Evolutionary conservation across 2,329 filamentous ascomycete species (phyloP).

Genomic region (Stagonosporopsis rhizophila): DNA sequence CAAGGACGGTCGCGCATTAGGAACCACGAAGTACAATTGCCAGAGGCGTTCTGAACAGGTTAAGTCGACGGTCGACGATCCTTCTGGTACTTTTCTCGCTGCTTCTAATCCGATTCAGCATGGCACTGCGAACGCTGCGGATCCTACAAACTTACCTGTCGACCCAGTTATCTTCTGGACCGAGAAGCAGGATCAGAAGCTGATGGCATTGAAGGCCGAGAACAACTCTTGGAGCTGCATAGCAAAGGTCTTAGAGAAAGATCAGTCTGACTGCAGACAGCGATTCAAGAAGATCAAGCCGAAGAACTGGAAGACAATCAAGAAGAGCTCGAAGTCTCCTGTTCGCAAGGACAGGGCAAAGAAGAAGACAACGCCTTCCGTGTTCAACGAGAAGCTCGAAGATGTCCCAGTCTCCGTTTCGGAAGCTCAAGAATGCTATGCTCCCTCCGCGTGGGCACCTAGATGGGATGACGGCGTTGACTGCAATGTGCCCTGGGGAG

Average conservation of each 20-base stretch:
- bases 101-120: background rate
- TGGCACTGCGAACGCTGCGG: background rate
- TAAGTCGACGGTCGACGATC: background rate
- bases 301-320: background rate
- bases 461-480: too few species aligned
- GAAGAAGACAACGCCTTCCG: background rate
- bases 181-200: background rate
- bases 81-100: too few species aligned
- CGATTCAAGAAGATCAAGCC: constrained; percentile 9
- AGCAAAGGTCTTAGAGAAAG: background rate
- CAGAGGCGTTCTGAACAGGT: background rate
- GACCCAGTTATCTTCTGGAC: background rate
- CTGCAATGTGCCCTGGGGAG: too few species aligned
- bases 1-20: too few species aligned
- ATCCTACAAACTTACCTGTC: background rate
- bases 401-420: background rate
- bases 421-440: background rate
- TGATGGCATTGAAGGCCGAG: background rate
- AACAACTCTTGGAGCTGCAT: background rate
- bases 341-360: background rate
- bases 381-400: background rate
- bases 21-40: background rate
- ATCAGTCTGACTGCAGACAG: background rate
- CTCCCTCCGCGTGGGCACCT: background rate
- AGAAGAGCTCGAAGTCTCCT: background rate